Conservation (phyloP, 2,329 filamentous ascomycete species). For the Apiospora arundinis region DNA sequence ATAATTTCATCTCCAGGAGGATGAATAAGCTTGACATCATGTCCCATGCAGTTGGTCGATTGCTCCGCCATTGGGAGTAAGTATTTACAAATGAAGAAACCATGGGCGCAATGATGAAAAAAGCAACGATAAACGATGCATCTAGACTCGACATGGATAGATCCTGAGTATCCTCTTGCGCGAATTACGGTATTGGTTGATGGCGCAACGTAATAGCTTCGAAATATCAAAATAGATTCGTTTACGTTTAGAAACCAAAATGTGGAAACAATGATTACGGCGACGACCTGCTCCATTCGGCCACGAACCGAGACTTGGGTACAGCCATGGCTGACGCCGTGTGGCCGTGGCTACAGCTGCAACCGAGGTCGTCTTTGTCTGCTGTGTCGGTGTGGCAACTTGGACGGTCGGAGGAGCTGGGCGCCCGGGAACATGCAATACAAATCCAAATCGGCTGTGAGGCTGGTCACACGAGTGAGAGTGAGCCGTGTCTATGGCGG, state of each 20-base stretch:
- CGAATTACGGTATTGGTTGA: slow-evolving; percentile 1
- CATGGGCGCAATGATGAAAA: neutral
- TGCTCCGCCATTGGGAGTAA: neutral
- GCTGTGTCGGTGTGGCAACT: neutral
- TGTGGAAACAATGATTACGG: neutral
- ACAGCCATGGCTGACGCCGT: neutral
- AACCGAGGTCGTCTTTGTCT: neutral
- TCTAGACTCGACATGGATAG: slow-evolving; percentile 1
- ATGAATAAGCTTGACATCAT: neutral
- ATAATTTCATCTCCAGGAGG: neutral
- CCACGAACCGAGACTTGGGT: neutral
- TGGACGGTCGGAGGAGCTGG: too few relatives aligned
- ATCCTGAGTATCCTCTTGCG: neutral
- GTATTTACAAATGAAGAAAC: neutral
- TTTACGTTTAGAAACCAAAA: neutral
- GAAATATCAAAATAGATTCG: neutral
- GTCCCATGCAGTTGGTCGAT: neutral
- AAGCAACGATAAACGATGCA: neutral
- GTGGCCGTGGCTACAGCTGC: too few relatives aligned
- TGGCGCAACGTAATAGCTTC: neutral
- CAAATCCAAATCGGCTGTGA: too few relatives aligned
- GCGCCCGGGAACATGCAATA: too few relatives aligned
- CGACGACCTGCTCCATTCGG: neutral
- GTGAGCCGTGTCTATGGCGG: neutral
- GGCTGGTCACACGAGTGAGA: neutral